A percentile compares a stretch with the other conserved stretches of the same genome.
Evolutionary conservation across 225 moss, liverwort and hornwort genomes (phyloP).

Genomic region (Antitrichia curtipendula): DNA sequence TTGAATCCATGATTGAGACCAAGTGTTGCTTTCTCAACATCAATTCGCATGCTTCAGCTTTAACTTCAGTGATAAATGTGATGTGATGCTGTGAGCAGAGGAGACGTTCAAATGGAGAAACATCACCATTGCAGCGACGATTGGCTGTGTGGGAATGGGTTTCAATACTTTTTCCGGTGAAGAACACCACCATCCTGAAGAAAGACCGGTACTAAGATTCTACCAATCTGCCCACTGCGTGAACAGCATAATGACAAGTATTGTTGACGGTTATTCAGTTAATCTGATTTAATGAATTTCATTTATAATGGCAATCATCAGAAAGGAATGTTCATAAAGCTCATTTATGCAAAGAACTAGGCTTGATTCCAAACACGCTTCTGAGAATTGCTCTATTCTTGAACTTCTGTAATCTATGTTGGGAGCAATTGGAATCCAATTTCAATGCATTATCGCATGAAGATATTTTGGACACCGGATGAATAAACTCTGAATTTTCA

Average conservation of each 20-base stretch:
- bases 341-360: neutral
- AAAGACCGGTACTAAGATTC: slow-evolving; percentile 7
- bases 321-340: neutral
- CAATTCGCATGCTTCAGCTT: neutral
- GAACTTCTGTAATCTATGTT: neutral
- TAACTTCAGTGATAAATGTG: neutral
- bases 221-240: neutral
- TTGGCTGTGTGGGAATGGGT: slow-evolving; percentile 18
- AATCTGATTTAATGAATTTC: neutral
- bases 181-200: slow-evolving; percentile 18
- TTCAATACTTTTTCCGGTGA: slow-evolving; percentile 23
- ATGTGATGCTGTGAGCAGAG: slow-evolving; percentile 5
- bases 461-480: neutral
- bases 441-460: neutral
- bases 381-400: too few relatives aligned
- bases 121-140: slow-evolving; percentile 18
- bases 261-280: neutral
- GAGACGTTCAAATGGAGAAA: slow-evolving; percentile 48
- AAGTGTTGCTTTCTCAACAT: neutral
- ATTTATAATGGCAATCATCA: neutral
- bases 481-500: too few relatives aligned
- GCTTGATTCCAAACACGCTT: neutral
- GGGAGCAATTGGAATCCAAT: neutral
- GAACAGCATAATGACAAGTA: neutral
- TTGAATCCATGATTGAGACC: neutral